These are phyloP conservation scores for Talaromyces wortmannii DNA, from an alignment of 495 filamentous ascomycete species.

Conservation along the genomic window DNA sequence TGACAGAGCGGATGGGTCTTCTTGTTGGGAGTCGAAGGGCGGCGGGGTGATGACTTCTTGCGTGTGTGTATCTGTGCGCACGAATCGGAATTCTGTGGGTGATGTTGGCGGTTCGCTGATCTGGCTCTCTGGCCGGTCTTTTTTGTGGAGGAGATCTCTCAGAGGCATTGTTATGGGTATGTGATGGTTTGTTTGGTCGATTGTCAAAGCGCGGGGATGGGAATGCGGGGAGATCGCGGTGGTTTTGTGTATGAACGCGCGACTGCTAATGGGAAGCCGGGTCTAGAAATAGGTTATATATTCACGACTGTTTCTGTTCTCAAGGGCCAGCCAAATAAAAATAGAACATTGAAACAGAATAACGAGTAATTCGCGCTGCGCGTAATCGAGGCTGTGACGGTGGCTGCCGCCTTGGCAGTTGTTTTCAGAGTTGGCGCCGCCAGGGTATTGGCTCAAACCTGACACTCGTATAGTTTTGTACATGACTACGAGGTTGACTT, in stretches of 20 bases:
- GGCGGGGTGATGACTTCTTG: slow-evolving; percentile 72
- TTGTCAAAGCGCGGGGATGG: background rate
- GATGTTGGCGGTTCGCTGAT: slow-evolving; percentile 14
- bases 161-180: slow-evolving; percentile 53
- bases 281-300: background rate
- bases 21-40: slow-evolving; percentile 22
- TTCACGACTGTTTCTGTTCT: background rate
- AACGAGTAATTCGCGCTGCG: background rate
- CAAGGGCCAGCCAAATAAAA: background rate
- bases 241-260: background rate
- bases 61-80: slow-evolving; percentile 74
- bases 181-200: background rate
- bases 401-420: background rate
- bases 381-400: background rate
- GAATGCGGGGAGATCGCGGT: background rate
- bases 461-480: no score
- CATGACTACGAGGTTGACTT: no score
- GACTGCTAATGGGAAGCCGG: no score
- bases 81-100: slow-evolving; percentile 69
- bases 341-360: background rate
- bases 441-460: no score
- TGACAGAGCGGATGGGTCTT: slow-evolving; percentile 17
- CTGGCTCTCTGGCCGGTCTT: slow-evolving; percentile 46
- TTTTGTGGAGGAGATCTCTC: slow-evolving; percentile 68
- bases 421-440: background rate